Evolutionary conservation across 768 basidiomycete species (phyloP), one percentile per base, ranked within the genome.

Genomic region (Lentinula guzmanii): DNA sequence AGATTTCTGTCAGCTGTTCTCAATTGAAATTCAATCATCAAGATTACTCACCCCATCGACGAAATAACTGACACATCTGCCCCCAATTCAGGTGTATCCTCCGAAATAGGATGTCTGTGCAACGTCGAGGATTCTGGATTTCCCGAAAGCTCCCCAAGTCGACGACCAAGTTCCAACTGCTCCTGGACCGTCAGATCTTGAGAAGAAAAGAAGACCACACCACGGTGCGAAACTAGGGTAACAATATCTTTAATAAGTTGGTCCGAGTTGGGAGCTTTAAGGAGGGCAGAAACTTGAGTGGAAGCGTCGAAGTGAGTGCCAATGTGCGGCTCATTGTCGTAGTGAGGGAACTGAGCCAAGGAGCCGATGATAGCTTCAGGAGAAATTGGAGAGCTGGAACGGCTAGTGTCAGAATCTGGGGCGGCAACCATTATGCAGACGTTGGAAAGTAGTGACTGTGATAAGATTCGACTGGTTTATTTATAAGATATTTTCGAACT

Each of bases 181-280:
- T 85, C 76, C 31, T 76, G 74, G 45, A 82, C 68, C 3, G 69
- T 74, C 56, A 87, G 68, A 63, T 80, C 76, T 68, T 86, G 84
- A 18, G 78, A 73, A 10, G 79, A 77, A 77, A 88, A 84, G 72
- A 88, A 88, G 5, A 86, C 84, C 51, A 87, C 86, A 3, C 85
- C 85, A 35, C 86, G 82, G 58, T 80, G 81, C 33, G 77, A 78
- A 41, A 80, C 75, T 45, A 85, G 75, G 2, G 75, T 75, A 0
- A 85, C 83, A 5, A 86, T 78, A 65, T 85, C 84, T 21, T 75
- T 74, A 62, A 86, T 70, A 52, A 83, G 71, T 62, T 79, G 78
- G 64, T 85, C 83, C 6, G 79, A 68, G 65, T 84, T 77, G 5
- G 73, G 68, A 1, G 77, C 77, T 42, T 55, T 52, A 34, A 86